Percentiles rank a stretch among this genome's conserved stretches.
Conservation (phyloP, 1,284 basidiomycete genomes). For the Meira miltonrushii region DNA sequence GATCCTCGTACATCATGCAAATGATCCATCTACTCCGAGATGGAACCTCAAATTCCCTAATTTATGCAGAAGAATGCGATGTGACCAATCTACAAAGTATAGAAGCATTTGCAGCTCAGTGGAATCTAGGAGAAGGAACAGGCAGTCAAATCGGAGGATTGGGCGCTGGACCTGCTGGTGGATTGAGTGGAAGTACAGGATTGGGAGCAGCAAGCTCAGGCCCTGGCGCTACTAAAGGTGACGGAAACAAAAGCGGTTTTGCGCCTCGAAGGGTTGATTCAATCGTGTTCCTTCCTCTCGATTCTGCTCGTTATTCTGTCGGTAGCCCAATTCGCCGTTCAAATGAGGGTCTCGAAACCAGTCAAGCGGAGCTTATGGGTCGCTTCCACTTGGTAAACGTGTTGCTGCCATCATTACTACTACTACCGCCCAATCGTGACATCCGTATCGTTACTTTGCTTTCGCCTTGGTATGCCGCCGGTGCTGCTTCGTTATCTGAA, state of each 20-base stretch:
- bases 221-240: neutral
- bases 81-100: conserved; percentile 25
- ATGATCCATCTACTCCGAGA: conserved; percentile 37
- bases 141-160: neutral
- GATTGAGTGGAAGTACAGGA: neutral
- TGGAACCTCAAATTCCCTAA: conserved; percentile 33
- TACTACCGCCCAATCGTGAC: conserved; percentile 36
- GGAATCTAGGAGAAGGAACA: conserved; percentile 28
- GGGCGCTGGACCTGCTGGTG: conserved; percentile 9
- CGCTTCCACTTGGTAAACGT: conserved; percentile 42
- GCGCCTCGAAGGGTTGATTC: conserved; percentile 17
- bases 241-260: neutral
- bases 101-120: conserved; percentile 28
- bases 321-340: neutral
- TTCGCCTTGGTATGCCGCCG: conserved; percentile 44
- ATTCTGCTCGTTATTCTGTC: conserved; percentile 11
- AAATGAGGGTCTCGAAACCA: conserved; percentile 1
- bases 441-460: conserved; percentile 36
- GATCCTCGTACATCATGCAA: conserved; percentile 18
- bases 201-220: neutral
- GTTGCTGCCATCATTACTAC: conserved; percentile 32
- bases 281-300: conserved; percentile 18
- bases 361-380: conserved; percentile 24
- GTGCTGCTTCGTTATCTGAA: neutral
- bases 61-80: conserved; percentile 47